Base-by-base conservation (phyloP, 768 basidiomycete species). In the Termitomyces sp. region DNA sequence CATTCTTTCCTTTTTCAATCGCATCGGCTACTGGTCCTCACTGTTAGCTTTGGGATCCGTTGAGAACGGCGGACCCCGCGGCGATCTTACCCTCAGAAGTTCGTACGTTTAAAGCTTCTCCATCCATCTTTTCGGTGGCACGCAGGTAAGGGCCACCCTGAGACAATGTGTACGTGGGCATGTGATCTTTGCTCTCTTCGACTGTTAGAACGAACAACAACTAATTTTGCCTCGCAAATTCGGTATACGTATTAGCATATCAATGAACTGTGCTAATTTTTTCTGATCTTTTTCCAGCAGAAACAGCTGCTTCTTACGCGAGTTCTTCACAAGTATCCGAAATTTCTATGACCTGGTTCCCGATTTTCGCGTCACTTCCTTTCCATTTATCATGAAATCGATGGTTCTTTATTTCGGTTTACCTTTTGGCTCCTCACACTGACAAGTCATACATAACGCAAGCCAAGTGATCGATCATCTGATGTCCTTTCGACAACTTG, bases 381-480 rank as follows among this genome's bases (percentile, higher is more conserved):
- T 28, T 24, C 30, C 47, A 51, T 30, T 51, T 50, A 41, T 53
- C 46, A 35, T 52, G 45, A 56, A 32, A 33, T 52, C 52, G 40
- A 36, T 30, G 51, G 41, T 53, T 44, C 28, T 46, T n/a, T 43
- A 52, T 46, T 38, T 56, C 54, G 54, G 18, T 52, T 40, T 26
- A 50, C 44, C 43, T 9, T 51, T 14, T 55, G 22, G 43, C 41
- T 22, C 32, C 32, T 20, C 32, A 18, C 20, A 50, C 24, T 45
- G 28, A 28, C 22, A 30, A 54, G 48, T 49, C 53, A 41, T 13
- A 32, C 36, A 38, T 41, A 22, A 40, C 20, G 33, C 45, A 55
- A 48, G 10, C 20, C 36, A 48, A 30, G 3, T 30, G 35, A 45
- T 58, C 47, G 52, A 54, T 59, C 58, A 59, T 49, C 40, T 59